These are phyloP conservation scores for Lipomyces oligophaga DNA, from an alignment of 805 yeast genomes.

Conservation along the genomic window DNA sequence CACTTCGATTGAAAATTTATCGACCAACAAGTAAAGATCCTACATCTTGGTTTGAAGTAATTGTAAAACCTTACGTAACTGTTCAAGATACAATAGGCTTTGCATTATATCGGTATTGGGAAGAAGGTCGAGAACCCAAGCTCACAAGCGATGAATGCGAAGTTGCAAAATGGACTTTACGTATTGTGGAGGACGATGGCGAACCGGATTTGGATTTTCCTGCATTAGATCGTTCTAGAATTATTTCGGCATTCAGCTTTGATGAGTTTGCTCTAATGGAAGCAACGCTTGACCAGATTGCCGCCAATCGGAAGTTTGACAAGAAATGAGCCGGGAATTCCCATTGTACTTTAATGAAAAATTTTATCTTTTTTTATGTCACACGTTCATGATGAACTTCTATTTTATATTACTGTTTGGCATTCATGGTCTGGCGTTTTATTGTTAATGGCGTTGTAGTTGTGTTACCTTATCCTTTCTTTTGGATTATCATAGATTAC, in stretches of 20 bases:
- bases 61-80: conserved; percentile 40
- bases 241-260: conserved; percentile 66
- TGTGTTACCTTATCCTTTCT: too few species aligned
- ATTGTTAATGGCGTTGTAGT: too few species aligned
- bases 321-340: neutral
- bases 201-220: conserved; percentile 90
- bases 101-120: conserved; percentile 41
- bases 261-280: conserved; percentile 74
- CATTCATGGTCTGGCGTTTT: too few species aligned
- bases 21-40: conserved; percentile 37
- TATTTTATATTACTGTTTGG: neutral
- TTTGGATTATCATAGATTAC: too few species aligned
- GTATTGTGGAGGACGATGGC: conserved; percentile 89
- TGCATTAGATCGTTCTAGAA: conserved; percentile 64
- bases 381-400: neutral
- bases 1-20: conserved; percentile 37
- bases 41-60: conserved; percentile 35
- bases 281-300: conserved; percentile 43
- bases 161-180: conserved; percentile 71
- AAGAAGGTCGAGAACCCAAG: conserved; percentile 32
- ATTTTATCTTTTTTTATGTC: neutral
- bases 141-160: conserved; percentile 39
- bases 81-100: conserved; percentile 58
- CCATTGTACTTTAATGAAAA: too few species aligned
- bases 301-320: conserved; percentile 43